phyloP scores from a whole-genome alignment of 306 rosid species.

The Citrullus colocynthis region DNA sequence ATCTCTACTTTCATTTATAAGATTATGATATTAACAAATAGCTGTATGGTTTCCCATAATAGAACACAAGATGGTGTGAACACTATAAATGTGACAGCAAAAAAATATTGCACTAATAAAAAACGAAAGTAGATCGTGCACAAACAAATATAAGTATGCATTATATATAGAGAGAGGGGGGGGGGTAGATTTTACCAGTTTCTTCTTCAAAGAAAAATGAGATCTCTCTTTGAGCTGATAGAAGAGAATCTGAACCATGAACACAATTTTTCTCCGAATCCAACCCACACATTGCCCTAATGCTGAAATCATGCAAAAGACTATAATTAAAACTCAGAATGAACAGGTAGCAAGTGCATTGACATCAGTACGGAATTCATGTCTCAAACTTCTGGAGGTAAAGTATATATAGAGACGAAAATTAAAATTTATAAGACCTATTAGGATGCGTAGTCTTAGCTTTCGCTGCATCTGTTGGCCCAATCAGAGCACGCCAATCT shows the following conservation, averaged over 20 bases:
- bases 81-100: not conserved
- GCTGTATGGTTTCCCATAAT: not conserved
- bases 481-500: conserved; percentile 88
- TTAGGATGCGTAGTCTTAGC: conserved; percentile 82
- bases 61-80: not conserved
- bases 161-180: not conserved
- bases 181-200: conserved; percentile 28
- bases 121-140: not conserved
- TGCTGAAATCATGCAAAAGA: conserved; percentile 28
- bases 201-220: conserved; percentile 55
- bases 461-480: conserved; percentile 75
- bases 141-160: not conserved
- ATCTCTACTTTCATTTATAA: not conserved
- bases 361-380: conserved; percentile 1
- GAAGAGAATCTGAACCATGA: conserved; percentile 76
- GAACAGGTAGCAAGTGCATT: conserved; percentile 1
- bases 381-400: conserved; percentile 1
- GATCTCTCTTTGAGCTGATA: conserved; percentile 68
- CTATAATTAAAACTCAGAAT: not conserved
- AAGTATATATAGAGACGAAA: conserved; percentile 1
- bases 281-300: conserved; percentile 67
- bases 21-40: not conserved
- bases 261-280: conserved; percentile 58
- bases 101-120: not conserved
- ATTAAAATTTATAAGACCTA: conserved; percentile 36